These are phyloP conservation scores for Coemansia sp. DNA, from an alignment of 192 early-diverging fungal species.

Conservation along the genomic window DNA sequence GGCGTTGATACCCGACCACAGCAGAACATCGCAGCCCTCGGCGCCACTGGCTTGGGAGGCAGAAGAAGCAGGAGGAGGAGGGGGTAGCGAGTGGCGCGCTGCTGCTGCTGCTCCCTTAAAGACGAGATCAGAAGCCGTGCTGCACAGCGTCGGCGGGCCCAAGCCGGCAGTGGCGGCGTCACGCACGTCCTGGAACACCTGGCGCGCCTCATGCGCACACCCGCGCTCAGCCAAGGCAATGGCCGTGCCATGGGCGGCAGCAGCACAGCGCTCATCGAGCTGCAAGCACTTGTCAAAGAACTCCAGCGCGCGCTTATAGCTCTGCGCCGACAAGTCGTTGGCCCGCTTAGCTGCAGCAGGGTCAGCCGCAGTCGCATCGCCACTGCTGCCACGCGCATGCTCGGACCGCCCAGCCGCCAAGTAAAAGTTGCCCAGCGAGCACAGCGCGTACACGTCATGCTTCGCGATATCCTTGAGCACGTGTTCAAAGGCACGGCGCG, in stretches of 20 bases:
- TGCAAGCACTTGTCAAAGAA: constrained; percentile 79
- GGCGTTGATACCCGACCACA: constrained; percentile 67
- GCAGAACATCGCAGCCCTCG: constrained; percentile 45
- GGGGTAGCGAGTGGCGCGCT: too few relatives aligned
- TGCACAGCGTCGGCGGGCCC: constrained; percentile 21
- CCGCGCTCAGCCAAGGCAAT: constrained; percentile 81
- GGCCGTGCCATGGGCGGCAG: constrained; percentile 86
- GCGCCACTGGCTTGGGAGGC: not conserved
- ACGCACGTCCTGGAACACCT: constrained; percentile 68
- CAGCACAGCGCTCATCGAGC: constrained; percentile 70
- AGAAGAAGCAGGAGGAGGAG: not conserved
- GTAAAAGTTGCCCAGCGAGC: constrained; percentile 82
- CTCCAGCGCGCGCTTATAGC: constrained; percentile 74
- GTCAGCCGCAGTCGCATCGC: not conserved
- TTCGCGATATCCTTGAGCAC: constrained; percentile 78
- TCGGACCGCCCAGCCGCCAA: constrained; percentile 64
- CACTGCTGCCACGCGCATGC: constrained; percentile 6
- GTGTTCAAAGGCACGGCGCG: constrained; percentile 75
- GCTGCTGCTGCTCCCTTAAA: constrained; percentile 18
- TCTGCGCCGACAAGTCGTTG: constrained; percentile 19
- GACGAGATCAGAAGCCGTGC: constrained; percentile 24
- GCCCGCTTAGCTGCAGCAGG: constrained; percentile 19
- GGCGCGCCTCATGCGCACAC: constrained; percentile 61
- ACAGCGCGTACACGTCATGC: constrained; percentile 78
- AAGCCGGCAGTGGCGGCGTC: constrained; percentile 55